Evolutionary conservation across 73 alveolate genomes (phyloP).

Genomic region (Stentor roeselii): DNA sequence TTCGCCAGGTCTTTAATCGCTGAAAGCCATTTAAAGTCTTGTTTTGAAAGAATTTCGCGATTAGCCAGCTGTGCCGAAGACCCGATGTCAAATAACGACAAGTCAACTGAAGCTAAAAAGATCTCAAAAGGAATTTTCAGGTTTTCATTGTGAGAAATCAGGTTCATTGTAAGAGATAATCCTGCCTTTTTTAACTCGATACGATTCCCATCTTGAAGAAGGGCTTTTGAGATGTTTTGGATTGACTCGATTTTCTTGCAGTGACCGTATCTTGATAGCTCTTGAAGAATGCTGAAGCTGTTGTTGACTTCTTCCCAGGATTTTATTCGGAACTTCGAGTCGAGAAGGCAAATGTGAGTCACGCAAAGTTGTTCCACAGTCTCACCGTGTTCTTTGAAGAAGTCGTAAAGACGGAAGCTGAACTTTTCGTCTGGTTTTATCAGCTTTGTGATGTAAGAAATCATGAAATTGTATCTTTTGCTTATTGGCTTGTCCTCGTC

Average conservation of each 20-base stretch:
- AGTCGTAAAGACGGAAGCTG: neutral
- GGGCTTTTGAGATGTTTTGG: neutral
- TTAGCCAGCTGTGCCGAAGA: neutral
- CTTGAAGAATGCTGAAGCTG: neutral
- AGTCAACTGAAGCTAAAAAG: neutral
- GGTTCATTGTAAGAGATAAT: neutral
- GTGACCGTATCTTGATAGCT: neutral
- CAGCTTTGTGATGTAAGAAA: neutral
- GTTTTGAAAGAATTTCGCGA: too few relatives aligned
- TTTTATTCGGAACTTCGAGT: too few relatives aligned
- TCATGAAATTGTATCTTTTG: neutral
- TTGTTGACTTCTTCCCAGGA: neutral
- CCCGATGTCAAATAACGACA: neutral
- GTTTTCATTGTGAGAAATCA: neutral
- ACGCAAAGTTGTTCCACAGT: neutral
- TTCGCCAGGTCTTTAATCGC: neutral
- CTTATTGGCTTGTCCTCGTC: neutral
- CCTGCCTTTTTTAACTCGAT: neutral
- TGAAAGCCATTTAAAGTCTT: neutral
- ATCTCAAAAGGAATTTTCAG: neutral
- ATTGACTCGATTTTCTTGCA: neutral
- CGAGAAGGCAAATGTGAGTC: neutral
- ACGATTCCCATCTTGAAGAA: neutral
- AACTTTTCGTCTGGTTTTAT: neutral
- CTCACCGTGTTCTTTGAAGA: neutral